Evolutionary conservation across 345 rosid species (phyloP), one percentile per base, ranked within the genome.

Genomic region (Eucalyptus sp.): DNA sequence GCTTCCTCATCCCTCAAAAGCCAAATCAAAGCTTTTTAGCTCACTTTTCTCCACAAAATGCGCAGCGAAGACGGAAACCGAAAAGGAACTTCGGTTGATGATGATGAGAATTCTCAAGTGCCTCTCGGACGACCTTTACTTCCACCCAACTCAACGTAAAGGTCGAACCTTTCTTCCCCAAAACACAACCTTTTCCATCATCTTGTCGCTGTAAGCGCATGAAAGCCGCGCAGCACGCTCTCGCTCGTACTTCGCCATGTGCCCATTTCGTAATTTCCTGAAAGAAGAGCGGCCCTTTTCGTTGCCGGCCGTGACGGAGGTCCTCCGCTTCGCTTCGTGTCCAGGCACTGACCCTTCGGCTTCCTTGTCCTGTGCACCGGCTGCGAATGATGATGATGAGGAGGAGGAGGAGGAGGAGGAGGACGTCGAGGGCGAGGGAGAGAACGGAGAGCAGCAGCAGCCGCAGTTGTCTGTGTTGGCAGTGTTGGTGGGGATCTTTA

Each of bases 241-340:
- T 37, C 46, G 46, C 46, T 20, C 13, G 46, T 0, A 20, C 83
- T 18, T 71, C 52, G 11, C 87, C 12, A 17, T 25, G 43, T 87
- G 68, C n/a, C 49, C 68, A 87, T 31, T 33, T 20, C 41, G 83
- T 76, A 6, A 76, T 87, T 52, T 46, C 60, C 48, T 29, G 20
- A 43, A 87, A 33, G 48, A 54, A 29, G 58, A 86, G 80, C 85
- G 29, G 87, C 86, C 91, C 76, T 91, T 93, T 89, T 90, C 94
- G 87, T 87, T 87, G 92, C 93, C 89, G 93, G 92, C 92, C 94
- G 95, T 95, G 97, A 93, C 97, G 43, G 98, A 95, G 90, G 96
- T 94, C 86, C 96, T 96, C 81, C 97, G 94, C 92, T 20, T 76
- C 48, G 83, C 83, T 76, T 20, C 48, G 8, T 93, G 94, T 43